phyloP scores from a whole-genome alignment of 2,329 filamentous ascomycete species.

The Tolypocladium pustulatum region DNA sequence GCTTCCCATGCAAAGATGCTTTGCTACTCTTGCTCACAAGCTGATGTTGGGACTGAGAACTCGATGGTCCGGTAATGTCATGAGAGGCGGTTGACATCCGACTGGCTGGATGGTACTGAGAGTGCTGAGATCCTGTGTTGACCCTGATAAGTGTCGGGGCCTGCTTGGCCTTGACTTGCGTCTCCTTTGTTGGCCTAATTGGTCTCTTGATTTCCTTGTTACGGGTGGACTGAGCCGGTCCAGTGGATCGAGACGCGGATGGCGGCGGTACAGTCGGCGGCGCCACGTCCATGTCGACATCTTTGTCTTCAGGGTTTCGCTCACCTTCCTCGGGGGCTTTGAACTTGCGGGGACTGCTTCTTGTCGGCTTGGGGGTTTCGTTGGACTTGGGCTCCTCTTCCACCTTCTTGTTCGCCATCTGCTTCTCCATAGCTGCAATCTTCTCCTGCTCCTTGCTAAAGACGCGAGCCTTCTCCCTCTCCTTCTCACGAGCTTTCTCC shows the following conservation, averaged over 20 bases:
- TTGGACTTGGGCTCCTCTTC: slow-evolving; percentile 31
- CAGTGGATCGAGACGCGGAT: slow-evolving; percentile 42
- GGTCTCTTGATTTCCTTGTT: slow-evolving; percentile 48
- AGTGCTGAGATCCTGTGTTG: slow-evolving; percentile 53
- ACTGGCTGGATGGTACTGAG: slow-evolving; percentile 48
- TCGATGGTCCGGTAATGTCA: slow-evolving; percentile 25
- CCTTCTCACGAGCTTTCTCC: slow-evolving; percentile 58
- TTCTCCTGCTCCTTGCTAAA: slow-evolving; percentile 49
- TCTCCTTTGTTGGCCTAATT: slow-evolving; percentile 51
- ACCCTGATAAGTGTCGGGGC: slow-evolving; percentile 62
- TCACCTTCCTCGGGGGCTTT: slow-evolving; percentile 22
- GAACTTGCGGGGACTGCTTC: slow-evolving; percentile 42
- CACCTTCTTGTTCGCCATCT: slow-evolving; percentile 42
- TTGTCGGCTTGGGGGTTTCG: slow-evolving; percentile 31
- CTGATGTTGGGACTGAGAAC: slow-evolving; percentile 29
- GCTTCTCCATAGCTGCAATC: slow-evolving; percentile 40
- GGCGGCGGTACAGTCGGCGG: slow-evolving; percentile 48
- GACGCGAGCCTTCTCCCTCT: slow-evolving; percentile 54
- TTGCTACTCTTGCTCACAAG: slow-evolving; percentile 57
- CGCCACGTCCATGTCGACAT: slow-evolving; percentile 47
- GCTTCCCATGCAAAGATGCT: slow-evolving; percentile 49
- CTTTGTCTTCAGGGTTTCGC: slow-evolving; percentile 24
- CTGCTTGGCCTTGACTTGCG: slow-evolving; percentile 48
- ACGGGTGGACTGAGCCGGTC: slow-evolving; percentile 35
- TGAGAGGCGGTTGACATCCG: slow-evolving; percentile 47